These are phyloP conservation scores for Botrytis byssoidea DNA, from an alignment of 2,329 filamentous ascomycete species.

Conservation along the genomic window DNA sequence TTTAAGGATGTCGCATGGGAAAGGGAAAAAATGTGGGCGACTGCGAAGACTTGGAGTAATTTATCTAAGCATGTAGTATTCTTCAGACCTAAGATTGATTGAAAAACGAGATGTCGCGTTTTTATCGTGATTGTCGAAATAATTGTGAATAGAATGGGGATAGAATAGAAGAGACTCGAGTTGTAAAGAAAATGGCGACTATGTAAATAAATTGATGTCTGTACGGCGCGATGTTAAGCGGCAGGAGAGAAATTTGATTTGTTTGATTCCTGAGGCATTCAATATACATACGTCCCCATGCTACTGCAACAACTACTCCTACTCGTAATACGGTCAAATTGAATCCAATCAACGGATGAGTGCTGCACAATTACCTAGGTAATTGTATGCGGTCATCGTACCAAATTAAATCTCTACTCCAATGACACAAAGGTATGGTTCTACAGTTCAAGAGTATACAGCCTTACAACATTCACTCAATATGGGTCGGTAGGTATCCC, in stretches of 20 bases:
- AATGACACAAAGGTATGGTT: background rate
- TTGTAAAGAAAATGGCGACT: background rate
- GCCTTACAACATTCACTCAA: background rate
- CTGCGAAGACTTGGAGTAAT: constrained; percentile 9
- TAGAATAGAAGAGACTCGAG: constrained; percentile 11
- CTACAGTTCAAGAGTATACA: background rate
- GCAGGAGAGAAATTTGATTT: background rate
- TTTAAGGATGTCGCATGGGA: constrained; percentile 3
- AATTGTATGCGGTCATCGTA: background rate
- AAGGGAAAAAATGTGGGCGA: background rate
- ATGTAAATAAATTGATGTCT: constrained; percentile 6
- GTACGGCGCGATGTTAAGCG: constrained; percentile 5
- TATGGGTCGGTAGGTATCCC: background rate
- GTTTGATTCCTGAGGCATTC: background rate
- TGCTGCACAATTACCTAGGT: background rate
- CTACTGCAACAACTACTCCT: background rate
- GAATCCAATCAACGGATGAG: background rate
- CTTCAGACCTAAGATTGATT: background rate
- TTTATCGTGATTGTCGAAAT: background rate
- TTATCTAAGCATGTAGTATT: background rate
- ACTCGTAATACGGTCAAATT: background rate
- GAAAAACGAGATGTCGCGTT: background rate
- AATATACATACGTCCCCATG: background rate
- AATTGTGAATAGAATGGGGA: background rate
- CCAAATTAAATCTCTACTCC: background rate